These are phyloP conservation scores for Diutina sp. DNA, from an alignment of 1,139 yeast genomes.

Conservation along the genomic window DNA sequence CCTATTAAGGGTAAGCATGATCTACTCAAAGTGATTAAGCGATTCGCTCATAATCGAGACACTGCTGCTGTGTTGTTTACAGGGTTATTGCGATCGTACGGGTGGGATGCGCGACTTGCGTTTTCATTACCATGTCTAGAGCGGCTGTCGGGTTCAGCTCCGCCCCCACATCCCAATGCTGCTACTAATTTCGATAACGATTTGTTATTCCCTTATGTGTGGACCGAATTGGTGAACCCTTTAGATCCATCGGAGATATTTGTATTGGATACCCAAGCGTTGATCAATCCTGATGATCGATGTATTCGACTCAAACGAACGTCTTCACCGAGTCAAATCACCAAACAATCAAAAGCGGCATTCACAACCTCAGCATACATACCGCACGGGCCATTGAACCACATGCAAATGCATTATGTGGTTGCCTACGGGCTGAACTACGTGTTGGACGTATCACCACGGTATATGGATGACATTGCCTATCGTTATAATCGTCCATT, in stretches of 20 bases:
- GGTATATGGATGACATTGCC: constrained; percentile 23
- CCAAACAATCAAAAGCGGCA: constrained; percentile 2
- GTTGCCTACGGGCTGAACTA: constrained; percentile 12
- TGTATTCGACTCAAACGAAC: constrained; percentile 12
- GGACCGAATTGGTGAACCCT: constrained; percentile 29
- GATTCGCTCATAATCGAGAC: constrained; percentile 23
- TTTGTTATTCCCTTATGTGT: constrained; percentile 24
- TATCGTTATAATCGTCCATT: constrained; percentile 19
- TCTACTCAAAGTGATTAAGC: constrained; percentile 11
- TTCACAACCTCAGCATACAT: constrained; percentile 15
- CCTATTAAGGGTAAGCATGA: constrained; percentile 8
- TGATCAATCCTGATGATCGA: constrained; percentile 19
- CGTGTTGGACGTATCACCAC: constrained; percentile 19
- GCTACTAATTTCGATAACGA: constrained; percentile 20
- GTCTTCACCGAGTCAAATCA: constrained; percentile 1
- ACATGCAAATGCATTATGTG: constrained; percentile 22
- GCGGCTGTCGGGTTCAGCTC: neutral
- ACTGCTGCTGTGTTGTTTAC: constrained; percentile 25
- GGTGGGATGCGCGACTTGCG: constrained; percentile 20
- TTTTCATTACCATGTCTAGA: constrained; percentile 21
- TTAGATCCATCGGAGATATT: constrained; percentile 14
- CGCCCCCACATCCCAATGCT: constrained; percentile 7
- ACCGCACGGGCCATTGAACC: constrained; percentile 13
- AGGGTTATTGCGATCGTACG: constrained; percentile 17
- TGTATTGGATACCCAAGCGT: constrained; percentile 19